Base-by-base conservation (phyloP, 139 green algal species). In the Tetraselmis chui region DNA sequence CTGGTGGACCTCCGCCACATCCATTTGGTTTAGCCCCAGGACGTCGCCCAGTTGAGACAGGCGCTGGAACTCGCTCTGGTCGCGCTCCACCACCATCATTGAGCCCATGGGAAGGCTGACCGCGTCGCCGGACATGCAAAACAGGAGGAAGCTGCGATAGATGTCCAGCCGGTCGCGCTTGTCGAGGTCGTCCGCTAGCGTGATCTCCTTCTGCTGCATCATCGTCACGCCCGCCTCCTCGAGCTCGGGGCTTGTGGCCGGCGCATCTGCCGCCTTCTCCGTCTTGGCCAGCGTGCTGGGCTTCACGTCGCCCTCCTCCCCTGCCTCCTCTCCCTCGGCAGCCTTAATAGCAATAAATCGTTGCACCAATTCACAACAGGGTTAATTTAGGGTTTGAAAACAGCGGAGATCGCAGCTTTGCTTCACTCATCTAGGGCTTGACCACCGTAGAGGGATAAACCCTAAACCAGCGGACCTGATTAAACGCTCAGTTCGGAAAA, bases 181-280 rank as follows among this genome's bases (percentile, higher is more conserved):
- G 23, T 97, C 93, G 67, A 98, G 84, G 74, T 97, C 93, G 1
- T 95, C 87, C 2, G 76, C 85, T 78, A 99, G 88, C 0, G 87
- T 98, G 87, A 99, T 97, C 79, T 98, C 96, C 88, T 97, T 98
- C 91, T 99, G 96, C n/a, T 30, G 88, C 83, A n/a, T n/a, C n/a
- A n/a, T n/a, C n/a, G n/a, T 82, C 2, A 86, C 84, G n/a, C n/a
- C n/a, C n/a, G n/a, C n/a, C n/a, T n/a, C n/a, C n/a, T n/a, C n/a
- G n/a, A n/a, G n/a, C n/a, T n/a, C n/a, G n/a, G n/a, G 80, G 24
- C 29, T 28, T 24, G 75, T 59, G 24, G 32, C 79, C 1, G 29
- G 2, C 75, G 81, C 79, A 31, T 59, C 80, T 25, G 31, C 80
- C 18, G 76, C 82, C 29, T 86, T 76, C 81, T 85, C 81, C 26